phyloP scores from a whole-genome alignment of 345 rosid genomes.

The Sonneratia alba region DNA sequence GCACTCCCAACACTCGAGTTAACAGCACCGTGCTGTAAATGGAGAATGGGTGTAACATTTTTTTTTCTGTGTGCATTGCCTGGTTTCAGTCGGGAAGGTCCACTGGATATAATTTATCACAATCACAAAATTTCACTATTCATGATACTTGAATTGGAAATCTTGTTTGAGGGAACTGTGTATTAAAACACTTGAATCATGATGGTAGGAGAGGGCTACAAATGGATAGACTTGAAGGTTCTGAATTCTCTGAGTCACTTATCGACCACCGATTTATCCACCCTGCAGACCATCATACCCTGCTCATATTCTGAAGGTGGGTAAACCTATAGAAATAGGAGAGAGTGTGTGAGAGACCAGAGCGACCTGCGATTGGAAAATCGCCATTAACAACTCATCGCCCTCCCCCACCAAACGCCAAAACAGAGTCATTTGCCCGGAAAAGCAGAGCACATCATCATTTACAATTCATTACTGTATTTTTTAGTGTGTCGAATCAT shows the following conservation, averaged over 20 bases:
- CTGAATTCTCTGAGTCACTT: not conserved
- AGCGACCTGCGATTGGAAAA: not conserved
- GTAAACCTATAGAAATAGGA: too few relatives aligned
- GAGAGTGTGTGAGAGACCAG: too few relatives aligned
- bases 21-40: too few relatives aligned
- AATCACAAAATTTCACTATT: too few relatives aligned
- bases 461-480: not conserved
- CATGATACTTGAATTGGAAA: too few relatives aligned
- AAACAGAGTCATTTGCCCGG: slow-evolving; percentile 13
- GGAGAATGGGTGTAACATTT: too few relatives aligned
- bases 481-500: slow-evolving; percentile 4
- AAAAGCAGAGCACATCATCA: not conserved
- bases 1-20: too few relatives aligned
- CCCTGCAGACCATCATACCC: not conserved
- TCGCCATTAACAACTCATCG: slow-evolving; percentile 2
- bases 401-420: slow-evolving; percentile 5
- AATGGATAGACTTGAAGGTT: not conserved
- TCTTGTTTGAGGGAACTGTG: too few relatives aligned
- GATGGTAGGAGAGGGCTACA: not conserved
- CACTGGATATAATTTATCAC: too few relatives aligned
- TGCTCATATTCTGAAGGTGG: not conserved
- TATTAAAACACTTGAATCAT: not conserved
- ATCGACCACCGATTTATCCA: not conserved
- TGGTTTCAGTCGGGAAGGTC: too few relatives aligned
- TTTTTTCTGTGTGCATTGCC: too few relatives aligned